Conservation (phyloP, 2,329 filamentous ascomycete genomes). For the Fusarium floridanum region DNA sequence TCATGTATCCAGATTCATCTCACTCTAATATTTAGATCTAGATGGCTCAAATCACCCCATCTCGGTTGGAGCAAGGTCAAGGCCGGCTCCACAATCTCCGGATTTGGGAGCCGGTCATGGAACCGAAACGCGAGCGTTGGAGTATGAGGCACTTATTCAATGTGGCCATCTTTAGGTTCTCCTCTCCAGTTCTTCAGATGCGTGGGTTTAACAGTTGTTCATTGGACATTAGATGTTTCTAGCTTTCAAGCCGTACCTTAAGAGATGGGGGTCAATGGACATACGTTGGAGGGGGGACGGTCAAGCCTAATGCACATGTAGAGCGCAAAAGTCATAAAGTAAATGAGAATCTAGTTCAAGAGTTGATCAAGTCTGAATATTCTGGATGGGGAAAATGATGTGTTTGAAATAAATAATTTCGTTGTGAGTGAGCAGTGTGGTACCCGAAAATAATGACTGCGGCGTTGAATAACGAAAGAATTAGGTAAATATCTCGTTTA, state of each 20-base stretch:
- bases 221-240: not conserved
- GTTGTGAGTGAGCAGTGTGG: not conserved
- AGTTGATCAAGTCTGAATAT: not conserved
- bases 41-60: not conserved
- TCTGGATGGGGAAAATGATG: not conserved
- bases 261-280: not conserved
- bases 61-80: not conserved
- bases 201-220: not conserved
- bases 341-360: not conserved
- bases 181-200: not conserved
- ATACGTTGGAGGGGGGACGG: not conserved
- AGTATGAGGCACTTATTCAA: not conserved
- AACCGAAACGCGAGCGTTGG: not conserved
- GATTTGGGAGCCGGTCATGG: not conserved
- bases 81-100: not conserved
- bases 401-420: not conserved
- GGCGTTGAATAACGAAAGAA: not conserved
- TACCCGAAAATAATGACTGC: not conserved
- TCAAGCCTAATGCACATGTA: not conserved
- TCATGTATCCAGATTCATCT: not conserved
- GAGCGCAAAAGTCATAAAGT: not conserved
- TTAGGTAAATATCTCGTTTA: not conserved
- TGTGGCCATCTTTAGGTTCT: too few species aligned
- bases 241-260: not conserved
- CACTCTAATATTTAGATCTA: not conserved